Evolutionary conservation across 495 filamentous ascomycete genomes (phyloP), one percentile per base, ranked within the genome.

Genomic region (Amorphotheca resinae): DNA sequence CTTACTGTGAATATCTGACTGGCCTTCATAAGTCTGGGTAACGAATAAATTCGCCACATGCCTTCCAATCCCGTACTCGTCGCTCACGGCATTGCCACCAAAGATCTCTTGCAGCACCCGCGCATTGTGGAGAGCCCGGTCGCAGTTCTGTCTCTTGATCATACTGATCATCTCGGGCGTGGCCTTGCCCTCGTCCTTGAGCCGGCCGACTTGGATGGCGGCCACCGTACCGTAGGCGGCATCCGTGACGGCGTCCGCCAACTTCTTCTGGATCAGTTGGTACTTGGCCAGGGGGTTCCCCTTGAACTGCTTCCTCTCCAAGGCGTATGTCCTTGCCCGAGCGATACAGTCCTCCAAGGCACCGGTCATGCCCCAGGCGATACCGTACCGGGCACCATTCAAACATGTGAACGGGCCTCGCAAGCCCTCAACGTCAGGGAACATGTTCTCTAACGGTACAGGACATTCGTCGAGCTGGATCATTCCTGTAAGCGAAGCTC

Each of bases 71-170:
- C 74, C 73, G 58, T 98, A 98, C 65, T 98, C 91, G 54, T 98
- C 93, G 51, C 86, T 93, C 32, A 89, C 84, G 12, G 93, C 93
- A 57, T 98, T 98, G 9, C 91, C 91, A 26, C 91, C 91, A 65
- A 98, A 95, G 14, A 98, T 70, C 60, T 98, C 91, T 62, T 96
- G 91, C 32, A 98, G 64, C 34, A 72, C 69, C 44, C 91, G 72
- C 22, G 88, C 76, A 55, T 88, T 85, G 9, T 74, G 63, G 52
- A 98, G 64, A 12, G 91, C 88, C 28, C 82, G 72, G 61, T 98
- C 91, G 65, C 93, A 96, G 60, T 98, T 98, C 67, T 96, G 88
- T 49, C 91, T 72, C 69, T 98, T 98, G 55, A 95, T 79, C 86
- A 98, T 93, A 31, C 82, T 88, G 54, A 98, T 93, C 93, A 95